Conservation (phyloP, 2,329 filamentous ascomycete species). For the Thielaviopsis musarum region DNA sequence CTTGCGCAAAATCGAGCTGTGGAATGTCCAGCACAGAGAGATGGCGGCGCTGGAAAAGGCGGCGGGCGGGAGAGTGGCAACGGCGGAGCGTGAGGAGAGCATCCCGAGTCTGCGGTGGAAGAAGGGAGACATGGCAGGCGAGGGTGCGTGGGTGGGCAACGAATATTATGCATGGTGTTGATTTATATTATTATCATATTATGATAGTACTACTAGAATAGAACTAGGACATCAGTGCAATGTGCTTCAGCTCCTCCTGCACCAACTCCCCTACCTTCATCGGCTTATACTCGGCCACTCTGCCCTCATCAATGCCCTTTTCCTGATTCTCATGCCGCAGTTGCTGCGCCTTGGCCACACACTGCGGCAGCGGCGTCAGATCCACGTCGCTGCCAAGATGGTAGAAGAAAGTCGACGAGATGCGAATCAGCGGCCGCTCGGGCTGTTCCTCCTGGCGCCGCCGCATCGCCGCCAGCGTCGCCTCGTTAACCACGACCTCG, state of each 20-base stretch:
- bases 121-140: no score
- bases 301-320: conserved; percentile 36
- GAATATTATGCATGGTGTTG: no score
- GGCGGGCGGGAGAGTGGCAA: no score
- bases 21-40: no score
- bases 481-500: conserved; percentile 41
- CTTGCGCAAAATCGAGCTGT: no score
- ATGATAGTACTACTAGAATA: background rate
- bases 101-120: no score
- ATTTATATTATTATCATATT: no score
- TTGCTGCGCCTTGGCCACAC: conserved; percentile 27
- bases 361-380: conserved; percentile 31
- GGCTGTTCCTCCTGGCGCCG: conserved; percentile 25
- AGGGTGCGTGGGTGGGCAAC: no score
- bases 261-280: conserved; percentile 46
- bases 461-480: conserved; percentile 31
- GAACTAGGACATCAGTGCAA: conserved; percentile 26
- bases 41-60: no score
- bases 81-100: no score
- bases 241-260: conserved; percentile 23
- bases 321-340: conserved; percentile 30
- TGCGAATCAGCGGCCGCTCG: conserved; percentile 35
- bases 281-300: conserved; percentile 28
- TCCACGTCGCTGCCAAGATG: conserved; percentile 41
- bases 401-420: conserved; percentile 46